These are phyloP conservation scores for Botrytis galanthina DNA, from an alignment of 2,329 filamentous ascomycete genomes.

Conservation along the genomic window DNA sequence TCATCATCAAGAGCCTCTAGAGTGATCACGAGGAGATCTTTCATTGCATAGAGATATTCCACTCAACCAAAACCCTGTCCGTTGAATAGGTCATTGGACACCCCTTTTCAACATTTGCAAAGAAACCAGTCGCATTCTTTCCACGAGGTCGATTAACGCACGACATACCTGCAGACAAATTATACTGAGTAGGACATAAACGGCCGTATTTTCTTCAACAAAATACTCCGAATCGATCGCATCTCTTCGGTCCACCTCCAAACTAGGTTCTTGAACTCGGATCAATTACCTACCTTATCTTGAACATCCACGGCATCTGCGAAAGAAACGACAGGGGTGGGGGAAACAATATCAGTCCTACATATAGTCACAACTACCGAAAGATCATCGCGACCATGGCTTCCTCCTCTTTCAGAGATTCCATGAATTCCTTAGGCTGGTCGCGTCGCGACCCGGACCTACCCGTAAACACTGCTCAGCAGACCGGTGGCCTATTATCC, in stretches of 20 bases:
- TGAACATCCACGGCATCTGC: constrained; percentile 17
- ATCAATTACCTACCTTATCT: constrained; percentile 14
- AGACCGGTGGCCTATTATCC: constrained; percentile 68
- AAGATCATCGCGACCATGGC: constrained; percentile 58
- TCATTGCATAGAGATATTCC: not conserved
- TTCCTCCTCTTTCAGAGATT: constrained; percentile 85
- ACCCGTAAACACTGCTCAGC: constrained; percentile 69
- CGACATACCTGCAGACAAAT: constrained; percentile 36
- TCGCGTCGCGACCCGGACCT: constrained; percentile 77
- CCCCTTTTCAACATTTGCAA: constrained; percentile 28
- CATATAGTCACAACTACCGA: constrained; percentile 27
- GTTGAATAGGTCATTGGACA: constrained; percentile 38
- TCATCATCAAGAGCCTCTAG: constrained; percentile 20
- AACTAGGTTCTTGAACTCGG: constrained; percentile 16
- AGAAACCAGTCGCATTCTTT: constrained; percentile 34
- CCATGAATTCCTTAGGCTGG: constrained; percentile 94
- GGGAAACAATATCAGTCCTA: constrained; percentile 23
- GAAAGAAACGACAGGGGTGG: constrained; percentile 6
- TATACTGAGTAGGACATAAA: constrained; percentile 23
- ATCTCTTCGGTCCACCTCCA: constrained; percentile 24
- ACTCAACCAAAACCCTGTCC: constrained; percentile 26
- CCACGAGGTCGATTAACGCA: constrained; percentile 34
- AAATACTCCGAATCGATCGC: constrained; percentile 20
- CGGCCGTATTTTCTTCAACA: constrained; percentile 19
- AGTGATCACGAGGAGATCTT: constrained; percentile 33